phyloP scores from a whole-genome alignment of 768 basidiomycete genomes.

The Boletus rubescentipes region DNA sequence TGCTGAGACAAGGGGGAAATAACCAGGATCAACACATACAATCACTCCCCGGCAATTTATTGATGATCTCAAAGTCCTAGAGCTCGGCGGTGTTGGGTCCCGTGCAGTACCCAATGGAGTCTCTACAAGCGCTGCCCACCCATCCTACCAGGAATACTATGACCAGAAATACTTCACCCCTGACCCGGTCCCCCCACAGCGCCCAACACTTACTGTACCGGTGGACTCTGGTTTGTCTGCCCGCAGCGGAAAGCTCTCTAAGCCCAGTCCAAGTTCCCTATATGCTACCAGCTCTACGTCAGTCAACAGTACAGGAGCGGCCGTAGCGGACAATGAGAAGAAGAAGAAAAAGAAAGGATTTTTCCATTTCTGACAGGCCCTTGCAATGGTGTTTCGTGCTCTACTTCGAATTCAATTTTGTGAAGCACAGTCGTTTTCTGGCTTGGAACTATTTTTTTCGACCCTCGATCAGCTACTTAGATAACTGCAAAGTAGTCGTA shows the following conservation, averaged over 20 bases:
- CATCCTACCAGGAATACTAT: slow-evolving; percentile 72
- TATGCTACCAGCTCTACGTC: slow-evolving; percentile 53
- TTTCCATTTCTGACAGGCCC: slow-evolving; percentile 54
- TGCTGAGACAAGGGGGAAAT: slow-evolving; percentile 29
- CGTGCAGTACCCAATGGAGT: slow-evolving; percentile 69
- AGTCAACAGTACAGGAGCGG: slow-evolving; percentile 35
- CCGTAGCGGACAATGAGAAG: slow-evolving; percentile 50
- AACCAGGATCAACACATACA: slow-evolving; percentile 84
- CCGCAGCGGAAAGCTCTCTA: slow-evolving; percentile 25
- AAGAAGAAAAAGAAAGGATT: slow-evolving; percentile 78
- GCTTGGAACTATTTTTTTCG: neutral
- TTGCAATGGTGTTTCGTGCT: neutral
- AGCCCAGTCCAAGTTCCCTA: slow-evolving; percentile 48
- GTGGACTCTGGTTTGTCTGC: slow-evolving; percentile 24
- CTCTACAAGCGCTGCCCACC: slow-evolving; percentile 44
- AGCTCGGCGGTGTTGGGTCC: slow-evolving; percentile 84
- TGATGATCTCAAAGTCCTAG: slow-evolving; percentile 84
- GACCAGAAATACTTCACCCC: slow-evolving; percentile 70
- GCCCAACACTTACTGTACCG: slow-evolving; percentile 23
- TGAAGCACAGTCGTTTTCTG: neutral
- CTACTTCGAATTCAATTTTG: neutral
- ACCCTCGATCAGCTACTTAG: neutral
- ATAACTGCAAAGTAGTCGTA: slow-evolving; percentile 1
- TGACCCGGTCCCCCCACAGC: slow-evolving; percentile 33
- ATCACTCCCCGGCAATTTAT: slow-evolving; percentile 81